Base-by-base conservation (phyloP, 345 rosid genomes). In the Syzygium oleosum region DNA sequence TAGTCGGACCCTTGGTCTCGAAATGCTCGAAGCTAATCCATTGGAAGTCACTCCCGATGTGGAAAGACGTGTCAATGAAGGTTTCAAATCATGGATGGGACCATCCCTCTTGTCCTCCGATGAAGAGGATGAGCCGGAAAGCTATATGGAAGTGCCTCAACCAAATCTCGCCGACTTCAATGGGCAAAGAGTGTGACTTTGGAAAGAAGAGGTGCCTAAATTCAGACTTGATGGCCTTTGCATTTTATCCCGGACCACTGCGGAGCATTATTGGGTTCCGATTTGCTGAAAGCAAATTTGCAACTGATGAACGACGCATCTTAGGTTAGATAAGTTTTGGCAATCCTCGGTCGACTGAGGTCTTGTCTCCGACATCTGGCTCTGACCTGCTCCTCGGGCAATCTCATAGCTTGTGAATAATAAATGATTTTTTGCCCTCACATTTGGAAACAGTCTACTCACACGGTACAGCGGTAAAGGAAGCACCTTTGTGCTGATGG, bases 61-160 rank as follows among this genome's bases (percentile, higher is more conserved):
- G 83, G 99, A 97, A 93, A 94, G 94, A 89, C 94, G 94, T 52
- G 98, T 94, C 58, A 93, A 91, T 52, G 99, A 96, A 65, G 98
- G 99, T 87, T 97, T 97, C 85, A 96, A 91, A 91, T 87, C 98
- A 68, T 97, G 99, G 98, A 94, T 94, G 96, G 99, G 99, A 7
- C 93, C 98, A n/a, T 93, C 99, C 86, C 91, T 95, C 86, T 96
- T 99, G 54, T 97, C 99, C 38, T 99, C 95, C 52, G 99, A 95
- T 29, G 99, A 97, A 63, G 99, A 95, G 92, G 99, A 95, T 84
- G 96, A 95, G 88, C 93, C 94, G 0, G 93, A 95, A 59, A 89
- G 88, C 90, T 93, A 94, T 77, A 43, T 65, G 80, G 95, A 96
- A 89, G 88, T 88, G n/a, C 91, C 94, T 22, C 90, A 89, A n/a